Base-by-base conservation (phyloP, 164 flowering plant species). In the Umbilicus rupestris region DNA sequence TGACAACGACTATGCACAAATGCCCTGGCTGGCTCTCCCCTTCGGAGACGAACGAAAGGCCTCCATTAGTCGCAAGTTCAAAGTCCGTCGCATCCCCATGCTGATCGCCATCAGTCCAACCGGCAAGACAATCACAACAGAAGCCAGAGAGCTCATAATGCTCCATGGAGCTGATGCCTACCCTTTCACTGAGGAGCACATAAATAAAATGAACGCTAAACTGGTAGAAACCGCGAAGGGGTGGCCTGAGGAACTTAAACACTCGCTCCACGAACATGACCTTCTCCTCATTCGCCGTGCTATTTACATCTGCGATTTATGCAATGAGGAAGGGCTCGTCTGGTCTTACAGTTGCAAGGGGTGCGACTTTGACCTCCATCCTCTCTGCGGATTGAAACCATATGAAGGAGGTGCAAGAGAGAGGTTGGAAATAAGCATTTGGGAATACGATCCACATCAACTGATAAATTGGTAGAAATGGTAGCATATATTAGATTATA, bases 21-120 rank as follows among this genome's bases (percentile, higher is more conserved):
- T 90, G 95, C 95, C 93, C 14, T 88, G 92, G 91, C 65, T 87
- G 59, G 86, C 91, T 0, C 80, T 88, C 26, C 93, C 93, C 5
- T 85, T 74, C 68, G 87, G 84, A 1, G 95, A 90, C 39, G 47
- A 30, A 10, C 71, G 85, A 69, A 78, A 79, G 74, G 47, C 66
- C 19, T 67, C 64, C 2, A 63, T 90, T 68, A 66, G 70, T 28
- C 78, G 78, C 62, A 72, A 9, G 1, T 85, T 88, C 74, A 83
- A 84, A 73, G 74, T 84, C 64, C 0, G 4, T 5, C 83, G 85
- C 33, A 84, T 88, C 41, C 93, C 97, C 7, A 70, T 52, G 59
- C 72, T 81, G 1, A 71, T 85, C 6, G 91, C 84, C 20, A 65
- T 87, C 19, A 88, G 85, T 2, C 82, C 88, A 14, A 73, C 67